These are phyloP conservation scores for Hericium alpestre DNA, from an alignment of 768 basidiomycete genomes.

Conservation along the genomic window DNA sequence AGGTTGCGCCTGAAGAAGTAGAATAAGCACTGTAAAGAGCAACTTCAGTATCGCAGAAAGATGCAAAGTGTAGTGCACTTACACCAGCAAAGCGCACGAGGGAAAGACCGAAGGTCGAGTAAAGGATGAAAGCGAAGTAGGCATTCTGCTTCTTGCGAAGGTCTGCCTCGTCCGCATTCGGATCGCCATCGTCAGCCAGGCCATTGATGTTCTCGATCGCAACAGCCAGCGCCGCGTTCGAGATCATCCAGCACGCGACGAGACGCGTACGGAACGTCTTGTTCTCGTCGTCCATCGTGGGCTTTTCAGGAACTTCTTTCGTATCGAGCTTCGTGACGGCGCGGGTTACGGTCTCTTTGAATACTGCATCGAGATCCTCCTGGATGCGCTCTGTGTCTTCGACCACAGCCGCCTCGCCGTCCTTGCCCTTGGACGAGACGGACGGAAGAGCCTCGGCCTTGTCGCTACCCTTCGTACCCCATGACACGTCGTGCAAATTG, in stretches of 20 bases:
- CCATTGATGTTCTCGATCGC: slow-evolving; percentile 72
- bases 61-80: slow-evolving; percentile 21
- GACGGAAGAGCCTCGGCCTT: slow-evolving; percentile 89
- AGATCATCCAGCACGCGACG: slow-evolving; percentile 72
- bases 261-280: slow-evolving; percentile 88
- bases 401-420: slow-evolving; percentile 63
- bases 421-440: slow-evolving; percentile 70
- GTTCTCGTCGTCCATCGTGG: slow-evolving; percentile 81
- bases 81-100: slow-evolving; percentile 69
- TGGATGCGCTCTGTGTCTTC: slow-evolving; percentile 77
- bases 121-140: slow-evolving; percentile 74
- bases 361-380: slow-evolving; percentile 82
- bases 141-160: slow-evolving; percentile 36
- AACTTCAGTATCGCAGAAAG: background rate
- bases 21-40: slow-evolving; percentile 49
- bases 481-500: slow-evolving; percentile 88
- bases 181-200: slow-evolving; percentile 29
- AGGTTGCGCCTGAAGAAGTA: slow-evolving; percentile 80
- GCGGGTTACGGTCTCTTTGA: slow-evolving; percentile 85
- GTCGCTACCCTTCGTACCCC: slow-evolving; percentile 94
- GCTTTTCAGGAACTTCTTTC: slow-evolving; percentile 63
- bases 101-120: slow-evolving; percentile 66
- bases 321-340: slow-evolving; percentile 66
- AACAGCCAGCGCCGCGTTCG: slow-evolving; percentile 60
- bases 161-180: slow-evolving; percentile 28